A percentile compares a stretch with the other conserved stretches of the same genome.
phyloP scores from a whole-genome alignment of 345 rosid genomes.

The Anacardium occidentale region DNA sequence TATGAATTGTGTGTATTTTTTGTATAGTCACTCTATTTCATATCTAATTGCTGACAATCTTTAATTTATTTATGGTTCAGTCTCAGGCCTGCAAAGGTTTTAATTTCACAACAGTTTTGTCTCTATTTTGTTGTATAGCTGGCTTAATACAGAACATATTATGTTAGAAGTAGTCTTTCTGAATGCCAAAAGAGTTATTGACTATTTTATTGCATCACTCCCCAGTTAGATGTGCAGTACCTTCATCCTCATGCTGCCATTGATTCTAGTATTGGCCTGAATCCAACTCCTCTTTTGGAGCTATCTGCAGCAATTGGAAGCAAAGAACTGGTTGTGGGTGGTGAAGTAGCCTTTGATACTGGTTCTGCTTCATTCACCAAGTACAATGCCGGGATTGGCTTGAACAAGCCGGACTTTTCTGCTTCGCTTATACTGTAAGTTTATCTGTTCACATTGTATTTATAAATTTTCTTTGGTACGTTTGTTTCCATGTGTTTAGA shows the following conservation, averaged over 20 bases:
- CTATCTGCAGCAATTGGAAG: slow-evolving; percentile 77
- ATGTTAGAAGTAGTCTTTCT: not conserved
- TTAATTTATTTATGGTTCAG: not conserved
- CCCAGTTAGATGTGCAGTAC: slow-evolving; percentile 79
- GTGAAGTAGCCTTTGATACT: slow-evolving; percentile 76
- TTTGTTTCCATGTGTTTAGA: not conserved
- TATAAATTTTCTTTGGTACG: not conserved
- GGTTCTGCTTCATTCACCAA: slow-evolving; percentile 63
- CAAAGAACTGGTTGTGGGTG: slow-evolving; percentile 58
- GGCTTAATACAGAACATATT: slow-evolving; percentile 11
- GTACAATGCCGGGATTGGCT: slow-evolving; percentile 67
- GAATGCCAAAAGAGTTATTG: slow-evolving; percentile 10
- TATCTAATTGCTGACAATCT: not conserved
- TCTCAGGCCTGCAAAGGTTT: not conserved
- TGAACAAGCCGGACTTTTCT: slow-evolving; percentile 63
- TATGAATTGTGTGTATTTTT: not conserved
- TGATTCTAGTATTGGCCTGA: slow-evolving; percentile 72
- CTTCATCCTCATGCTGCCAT: slow-evolving; percentile 70
- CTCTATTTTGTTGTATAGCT: not conserved
- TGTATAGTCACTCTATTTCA: not conserved
- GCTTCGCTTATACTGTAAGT: slow-evolving; percentile 71
- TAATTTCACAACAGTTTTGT: not conserved
- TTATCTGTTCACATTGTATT: not conserved
- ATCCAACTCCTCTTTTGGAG: slow-evolving; percentile 70
- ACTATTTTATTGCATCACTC: slow-evolving; percentile 13